These are phyloP conservation scores for Phialocephala subalpina DNA, from an alignment of 2,329 filamentous ascomycete genomes.

Conservation along the genomic window DNA sequence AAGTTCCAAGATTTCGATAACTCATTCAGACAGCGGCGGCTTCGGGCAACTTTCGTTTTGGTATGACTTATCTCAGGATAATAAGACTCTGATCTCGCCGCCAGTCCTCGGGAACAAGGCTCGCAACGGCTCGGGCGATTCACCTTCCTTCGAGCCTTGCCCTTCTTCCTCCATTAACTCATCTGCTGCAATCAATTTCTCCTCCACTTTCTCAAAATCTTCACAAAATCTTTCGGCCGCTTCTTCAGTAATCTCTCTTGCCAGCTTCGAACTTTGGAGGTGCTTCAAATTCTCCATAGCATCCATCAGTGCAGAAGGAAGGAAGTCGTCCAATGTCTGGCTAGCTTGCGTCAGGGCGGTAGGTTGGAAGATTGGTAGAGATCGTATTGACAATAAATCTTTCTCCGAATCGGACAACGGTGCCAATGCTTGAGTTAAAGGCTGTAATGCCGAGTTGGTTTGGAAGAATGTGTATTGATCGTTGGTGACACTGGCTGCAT, in stretches of 20 bases:
- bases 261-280: constrained; percentile 75
- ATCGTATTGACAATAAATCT: constrained; percentile 64
- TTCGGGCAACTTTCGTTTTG: too few relatives aligned
- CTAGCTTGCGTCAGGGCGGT: constrained; percentile 70
- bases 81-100: constrained; percentile 45
- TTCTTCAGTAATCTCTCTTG: constrained; percentile 79
- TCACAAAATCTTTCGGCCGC: constrained; percentile 85
- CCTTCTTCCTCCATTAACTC: constrained; percentile 49
- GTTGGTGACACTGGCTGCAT: constrained; percentile 65
- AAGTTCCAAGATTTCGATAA: too few relatives aligned
- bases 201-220: constrained; percentile 79
- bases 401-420: constrained; percentile 49
- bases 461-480: constrained; percentile 79
- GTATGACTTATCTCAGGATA: constrained; percentile 36
- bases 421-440: constrained; percentile 65
- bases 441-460: constrained; percentile 74
- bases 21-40: too few relatives aligned
- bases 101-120: constrained; percentile 45
- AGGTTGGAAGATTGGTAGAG: constrained; percentile 67
- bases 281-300: constrained; percentile 82
- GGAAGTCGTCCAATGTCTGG: constrained; percentile 85
- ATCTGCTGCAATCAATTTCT: constrained; percentile 65
- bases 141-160: constrained; percentile 34
- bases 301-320: constrained; percentile 93
- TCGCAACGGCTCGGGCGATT: constrained; percentile 37